phyloP scores from a whole-genome alignment of 2,329 filamentous ascomycete genomes.

The Xylaria arbuscula region DNA sequence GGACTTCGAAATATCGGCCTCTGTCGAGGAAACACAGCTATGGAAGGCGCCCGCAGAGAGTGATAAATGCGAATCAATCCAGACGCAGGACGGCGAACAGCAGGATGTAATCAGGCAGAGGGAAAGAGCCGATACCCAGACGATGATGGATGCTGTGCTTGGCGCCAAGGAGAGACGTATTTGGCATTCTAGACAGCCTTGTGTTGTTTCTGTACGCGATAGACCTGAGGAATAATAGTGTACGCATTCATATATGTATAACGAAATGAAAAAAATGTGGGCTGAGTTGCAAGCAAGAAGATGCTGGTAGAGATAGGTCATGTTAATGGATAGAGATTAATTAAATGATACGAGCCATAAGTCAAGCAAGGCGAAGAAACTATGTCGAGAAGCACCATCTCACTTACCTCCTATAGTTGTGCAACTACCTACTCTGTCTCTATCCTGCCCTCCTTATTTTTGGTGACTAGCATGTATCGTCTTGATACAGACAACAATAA shows the following conservation, averaged over 20 bases:
- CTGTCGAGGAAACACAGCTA: slow-evolving; percentile 81
- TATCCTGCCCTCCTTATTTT: too few relatives aligned
- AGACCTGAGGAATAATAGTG: slow-evolving; percentile 27
- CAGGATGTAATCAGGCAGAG: slow-evolving; percentile 41
- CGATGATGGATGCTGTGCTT: slow-evolving; percentile 67
- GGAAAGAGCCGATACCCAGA: slow-evolving; percentile 63
- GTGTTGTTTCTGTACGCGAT: slow-evolving; percentile 65
- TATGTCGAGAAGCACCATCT: too few relatives aligned
- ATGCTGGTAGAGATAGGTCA: background rate
- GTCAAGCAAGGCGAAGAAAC: background rate
- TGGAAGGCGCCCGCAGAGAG: slow-evolving; percentile 49
- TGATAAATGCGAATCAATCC: slow-evolving; percentile 3
- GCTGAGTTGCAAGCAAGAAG: background rate
- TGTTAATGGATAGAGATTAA: slow-evolving; percentile 24
- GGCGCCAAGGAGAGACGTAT: slow-evolving; percentile 70
- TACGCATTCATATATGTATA: background rate
- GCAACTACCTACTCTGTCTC: background rate
- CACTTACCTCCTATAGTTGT: background rate
- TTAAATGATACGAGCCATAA: slow-evolving; percentile 24
- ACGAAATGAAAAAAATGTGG: slow-evolving; percentile 5
- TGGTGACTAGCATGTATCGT: too few relatives aligned
- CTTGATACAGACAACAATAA: too few relatives aligned
- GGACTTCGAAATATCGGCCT: slow-evolving; percentile 83
- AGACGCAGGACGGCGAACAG: background rate
- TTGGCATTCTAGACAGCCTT: slow-evolving; percentile 72